Evolutionary conservation across 2,329 filamentous ascomycete genomes (phyloP).

Genomic region (Alternaria conjuncta): DNA sequence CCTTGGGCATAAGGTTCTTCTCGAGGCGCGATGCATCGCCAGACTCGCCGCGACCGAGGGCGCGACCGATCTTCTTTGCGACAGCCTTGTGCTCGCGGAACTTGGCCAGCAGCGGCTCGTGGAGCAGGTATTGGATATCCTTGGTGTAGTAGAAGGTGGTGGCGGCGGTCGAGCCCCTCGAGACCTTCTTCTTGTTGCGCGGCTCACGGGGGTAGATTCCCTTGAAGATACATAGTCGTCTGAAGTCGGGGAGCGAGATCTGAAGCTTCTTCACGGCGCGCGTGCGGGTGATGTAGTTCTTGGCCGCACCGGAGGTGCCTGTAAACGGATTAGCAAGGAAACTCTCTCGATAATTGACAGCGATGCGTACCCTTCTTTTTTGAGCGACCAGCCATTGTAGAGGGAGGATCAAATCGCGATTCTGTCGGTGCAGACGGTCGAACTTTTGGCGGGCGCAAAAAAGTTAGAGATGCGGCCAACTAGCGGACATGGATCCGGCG

Average conservation of each 20-base stretch:
- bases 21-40: slow-evolving; percentile 87
- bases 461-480: slow-evolving; percentile 35
- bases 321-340: slow-evolving; percentile 22
- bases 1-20: slow-evolving; percentile 85
- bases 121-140: slow-evolving; percentile 97
- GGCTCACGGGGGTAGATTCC: slow-evolving; percentile 98
- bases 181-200: slow-evolving; percentile 94
- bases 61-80: slow-evolving; percentile 95
- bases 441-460: slow-evolving; percentile 34
- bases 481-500: slow-evolving; percentile 28
- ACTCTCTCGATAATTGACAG: background rate
- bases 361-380: slow-evolving; percentile 68
- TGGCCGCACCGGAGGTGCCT: slow-evolving; percentile 88
- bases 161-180: slow-evolving; percentile 84
- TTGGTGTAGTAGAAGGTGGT: slow-evolving; percentile 94
- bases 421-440: slow-evolving; percentile 8
- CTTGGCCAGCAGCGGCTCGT: slow-evolving; percentile 91
- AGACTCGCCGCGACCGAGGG: slow-evolving; percentile 89
- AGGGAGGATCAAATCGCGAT: background rate
- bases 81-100: slow-evolving; percentile 97
- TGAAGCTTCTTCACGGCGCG: slow-evolving; percentile 98
- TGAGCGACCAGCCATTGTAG: slow-evolving; percentile 44
- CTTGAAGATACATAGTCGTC: slow-evolving; percentile 99
- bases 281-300: slow-evolving; percentile 97
- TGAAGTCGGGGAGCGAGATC: slow-evolving; percentile 95